Percentiles rank a stretch among this genome's conserved stretches.
Evolutionary conservation across 768 basidiomycete species (phyloP).

Genomic region (Mycena floridula): DNA sequence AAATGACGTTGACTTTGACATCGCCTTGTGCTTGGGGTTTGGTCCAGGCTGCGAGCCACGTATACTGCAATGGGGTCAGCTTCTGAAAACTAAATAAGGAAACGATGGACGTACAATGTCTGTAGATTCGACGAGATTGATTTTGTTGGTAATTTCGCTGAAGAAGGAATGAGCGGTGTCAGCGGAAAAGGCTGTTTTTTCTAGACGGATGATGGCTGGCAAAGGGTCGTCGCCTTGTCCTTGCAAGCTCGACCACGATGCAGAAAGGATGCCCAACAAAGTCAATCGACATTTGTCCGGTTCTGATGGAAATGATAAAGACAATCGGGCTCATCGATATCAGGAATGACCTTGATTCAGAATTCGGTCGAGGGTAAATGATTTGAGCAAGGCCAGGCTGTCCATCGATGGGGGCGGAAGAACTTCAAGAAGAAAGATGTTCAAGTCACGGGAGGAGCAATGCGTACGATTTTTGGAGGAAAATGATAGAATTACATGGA

Average conservation of each 20-base stretch:
- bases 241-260: constrained; percentile 9
- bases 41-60: constrained; percentile 78
- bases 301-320: constrained; percentile 6
- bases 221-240: not conserved
- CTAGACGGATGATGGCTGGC: constrained; percentile 64
- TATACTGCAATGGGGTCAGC: constrained; percentile 49
- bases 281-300: constrained; percentile 15
- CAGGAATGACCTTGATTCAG: constrained; percentile 7
- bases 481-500: no score
- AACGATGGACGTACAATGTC: constrained; percentile 51
- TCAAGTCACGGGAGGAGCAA: not conserved
- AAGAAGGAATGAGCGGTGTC: constrained; percentile 32
- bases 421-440: not conserved
- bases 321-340: not conserved
- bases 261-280: constrained; percentile 53
- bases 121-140: constrained; percentile 48
- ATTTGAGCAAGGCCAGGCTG: constrained; percentile 1
- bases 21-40: constrained; percentile 43
- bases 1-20: constrained; percentile 78
- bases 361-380: constrained; percentile 2
- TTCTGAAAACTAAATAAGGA: not conserved
- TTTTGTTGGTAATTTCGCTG: constrained; percentile 27
- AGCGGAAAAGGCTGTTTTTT: constrained; percentile 64
- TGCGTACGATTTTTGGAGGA: no score
- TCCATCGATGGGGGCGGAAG: constrained; percentile 1